phyloP scores from a whole-genome alignment of 2,329 filamentous ascomycete species.

The Cercospora zeina region DNA sequence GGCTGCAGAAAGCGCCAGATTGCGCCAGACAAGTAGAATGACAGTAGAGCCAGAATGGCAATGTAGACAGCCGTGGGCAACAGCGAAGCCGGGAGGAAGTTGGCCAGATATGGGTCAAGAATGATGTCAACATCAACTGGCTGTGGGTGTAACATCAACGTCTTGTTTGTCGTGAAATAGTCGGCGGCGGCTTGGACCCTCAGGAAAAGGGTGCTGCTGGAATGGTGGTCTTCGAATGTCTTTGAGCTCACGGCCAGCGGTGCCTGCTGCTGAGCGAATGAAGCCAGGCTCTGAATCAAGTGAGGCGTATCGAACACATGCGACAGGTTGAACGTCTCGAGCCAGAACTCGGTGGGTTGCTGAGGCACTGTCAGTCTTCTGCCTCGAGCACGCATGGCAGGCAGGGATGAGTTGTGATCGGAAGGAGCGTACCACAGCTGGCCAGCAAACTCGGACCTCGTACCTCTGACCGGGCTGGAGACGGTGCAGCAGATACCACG shows the following conservation, averaged over 20 bases:
- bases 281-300: slow-evolving; percentile 37
- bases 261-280: slow-evolving; percentile 32
- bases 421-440: slow-evolving; percentile 71
- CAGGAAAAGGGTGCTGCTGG: slow-evolving; percentile 59
- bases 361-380: slow-evolving; percentile 44
- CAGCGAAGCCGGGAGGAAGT: slow-evolving; percentile 76
- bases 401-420: background rate
- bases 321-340: slow-evolving; percentile 64
- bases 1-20: slow-evolving; percentile 42
- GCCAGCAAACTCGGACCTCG: slow-evolving; percentile 91
- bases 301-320: slow-evolving; percentile 54
- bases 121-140: slow-evolving; percentile 77
- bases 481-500: slow-evolving; percentile 76
- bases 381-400: background rate
- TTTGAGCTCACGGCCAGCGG: background rate
- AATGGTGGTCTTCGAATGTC: background rate
- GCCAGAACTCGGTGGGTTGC: slow-evolving; percentile 81
- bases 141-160: slow-evolving; percentile 72
- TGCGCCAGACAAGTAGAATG: slow-evolving; percentile 53
- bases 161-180: slow-evolving; percentile 74
- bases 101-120: slow-evolving; percentile 80
- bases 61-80: slow-evolving; percentile 71
- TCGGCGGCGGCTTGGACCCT: slow-evolving; percentile 75
- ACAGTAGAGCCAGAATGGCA: slow-evolving; percentile 56
- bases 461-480: slow-evolving; percentile 75